Percentiles rank a stretch among this genome's conserved stretches.
Conservation (phyloP, 352 stramenopile genomes). For the Pythium guiyangense region DNA sequence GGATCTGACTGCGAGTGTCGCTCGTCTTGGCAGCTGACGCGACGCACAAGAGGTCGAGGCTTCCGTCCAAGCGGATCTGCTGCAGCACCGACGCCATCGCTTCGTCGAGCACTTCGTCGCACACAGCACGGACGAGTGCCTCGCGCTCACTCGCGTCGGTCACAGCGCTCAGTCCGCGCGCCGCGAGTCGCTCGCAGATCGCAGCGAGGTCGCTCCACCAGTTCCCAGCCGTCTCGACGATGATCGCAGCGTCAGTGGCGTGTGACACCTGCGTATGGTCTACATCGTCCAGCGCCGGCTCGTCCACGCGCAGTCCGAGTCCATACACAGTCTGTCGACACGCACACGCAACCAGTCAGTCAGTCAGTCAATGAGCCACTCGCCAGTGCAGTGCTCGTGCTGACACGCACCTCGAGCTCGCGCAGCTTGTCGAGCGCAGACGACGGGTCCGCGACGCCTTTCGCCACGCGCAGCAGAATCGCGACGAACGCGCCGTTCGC, state of each 20-base stretch:
- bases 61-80: constrained; percentile 38
- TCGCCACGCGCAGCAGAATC: constrained; percentile 58
- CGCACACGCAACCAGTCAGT: neutral
- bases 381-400: neutral
- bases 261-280: neutral
- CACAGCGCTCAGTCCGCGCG: constrained; percentile 17
- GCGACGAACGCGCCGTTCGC: constrained; percentile 41
- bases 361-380: neutral
- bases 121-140: constrained; percentile 36
- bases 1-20: too few relatives aligned
- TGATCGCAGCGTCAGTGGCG: constrained; percentile 23
- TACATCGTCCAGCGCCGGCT: neutral
- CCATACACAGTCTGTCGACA: constrained; percentile 2
- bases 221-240: constrained; percentile 44
- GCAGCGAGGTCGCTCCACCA: constrained; percentile 64
- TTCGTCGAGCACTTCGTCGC: constrained; percentile 31
- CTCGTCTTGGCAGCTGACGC: neutral
- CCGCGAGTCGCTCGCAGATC: constrained; percentile 33
- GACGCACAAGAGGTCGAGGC: constrained; percentile 15
- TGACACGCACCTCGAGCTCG: constrained; percentile 16
- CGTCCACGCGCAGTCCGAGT: constrained; percentile 10
- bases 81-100: constrained; percentile 21
- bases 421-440: constrained; percentile 51
- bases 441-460: constrained; percentile 32
- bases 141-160: constrained; percentile 26